These are phyloP conservation scores for Trematosphaeria pertusa DNA, from an alignment of 2,329 filamentous ascomycete species.

Conservation along the genomic window DNA sequence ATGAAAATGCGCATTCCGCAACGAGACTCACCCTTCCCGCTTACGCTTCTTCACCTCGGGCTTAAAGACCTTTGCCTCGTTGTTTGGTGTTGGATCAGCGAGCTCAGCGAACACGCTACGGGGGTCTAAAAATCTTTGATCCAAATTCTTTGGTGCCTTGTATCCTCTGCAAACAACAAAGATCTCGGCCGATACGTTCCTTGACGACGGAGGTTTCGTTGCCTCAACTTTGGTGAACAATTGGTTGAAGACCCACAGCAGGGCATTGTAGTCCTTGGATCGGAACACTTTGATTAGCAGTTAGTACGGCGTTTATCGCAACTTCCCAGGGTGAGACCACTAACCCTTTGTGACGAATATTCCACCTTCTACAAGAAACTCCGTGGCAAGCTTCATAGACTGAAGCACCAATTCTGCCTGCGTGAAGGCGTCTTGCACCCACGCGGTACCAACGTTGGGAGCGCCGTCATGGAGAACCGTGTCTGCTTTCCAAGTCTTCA, in stretches of 20 bases:
- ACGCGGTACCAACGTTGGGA: slow-evolving; percentile 96
- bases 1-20: too few relatives aligned
- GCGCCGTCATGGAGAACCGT: slow-evolving; percentile 96
- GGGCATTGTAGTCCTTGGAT: slow-evolving; percentile 93
- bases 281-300: too few relatives aligned
- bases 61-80: slow-evolving; percentile 98
- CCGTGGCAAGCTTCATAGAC: slow-evolving; percentile 89
- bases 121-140: slow-evolving; percentile 90
- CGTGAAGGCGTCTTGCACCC: slow-evolving; percentile 98
- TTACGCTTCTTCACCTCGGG: slow-evolving; percentile 97
- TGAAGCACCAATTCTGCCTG: slow-evolving; percentile 93
- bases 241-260: slow-evolving; percentile 98
- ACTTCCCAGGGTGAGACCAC: slow-evolving; percentile 95
- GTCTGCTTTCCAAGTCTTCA: slow-evolving; percentile 97
- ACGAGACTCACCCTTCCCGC: too few relatives aligned
- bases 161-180: slow-evolving; percentile 96
- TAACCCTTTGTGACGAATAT: slow-evolving; percentile 96
- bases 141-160: slow-evolving; percentile 92
- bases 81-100: slow-evolving; percentile 84
- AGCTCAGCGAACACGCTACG: slow-evolving; percentile 91
- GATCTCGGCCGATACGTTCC: slow-evolving; percentile 97
- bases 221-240: slow-evolving; percentile 94
- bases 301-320: too few relatives aligned
- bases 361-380: slow-evolving; percentile 79
- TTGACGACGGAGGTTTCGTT: slow-evolving; percentile 93